Evolutionary conservation across 169 alveolate species (phyloP).

Genomic region (Ichthyophthirius multifiliis): DNA sequence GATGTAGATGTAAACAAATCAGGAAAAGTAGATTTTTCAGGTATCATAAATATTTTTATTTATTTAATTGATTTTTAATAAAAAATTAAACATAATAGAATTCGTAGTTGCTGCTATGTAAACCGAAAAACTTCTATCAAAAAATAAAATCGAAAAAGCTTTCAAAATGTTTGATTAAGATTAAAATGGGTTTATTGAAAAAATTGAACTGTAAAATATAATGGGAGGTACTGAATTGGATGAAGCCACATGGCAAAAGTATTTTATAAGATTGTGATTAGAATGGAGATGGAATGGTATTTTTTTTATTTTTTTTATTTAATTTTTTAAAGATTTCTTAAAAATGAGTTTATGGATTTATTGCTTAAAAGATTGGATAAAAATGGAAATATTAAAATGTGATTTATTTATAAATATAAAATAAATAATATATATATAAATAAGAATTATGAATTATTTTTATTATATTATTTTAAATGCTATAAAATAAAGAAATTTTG

Average conservation of each 20-base stretch:
- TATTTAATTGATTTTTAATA: not conserved
- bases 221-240: constrained; percentile 70
- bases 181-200: constrained; percentile 71
- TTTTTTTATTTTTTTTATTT: not conserved
- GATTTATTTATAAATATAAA: no score
- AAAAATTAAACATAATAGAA: constrained; percentile 45
- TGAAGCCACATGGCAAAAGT: constrained; percentile 58
- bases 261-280: constrained; percentile 56
- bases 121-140: constrained; percentile 65
- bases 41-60: not conserved
- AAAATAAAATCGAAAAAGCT: constrained; percentile 71
- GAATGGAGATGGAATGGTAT: constrained; percentile 60
- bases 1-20: constrained; percentile 78
- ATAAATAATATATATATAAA: no score
- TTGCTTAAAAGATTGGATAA: constrained; percentile 29
- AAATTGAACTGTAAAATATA: constrained; percentile 66
- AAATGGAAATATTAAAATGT: not conserved
- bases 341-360: constrained; percentile 45
- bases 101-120: constrained; percentile 78
- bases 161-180: constrained; percentile 79
- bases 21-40: constrained; percentile 78
- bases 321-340: constrained; percentile 31
- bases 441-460: no score
- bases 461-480: not conserved
- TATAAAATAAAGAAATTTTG: not conserved